Evolutionary conservation across 306 rosid genomes (phyloP).

Genomic region (Dalbergia oliveri): DNA sequence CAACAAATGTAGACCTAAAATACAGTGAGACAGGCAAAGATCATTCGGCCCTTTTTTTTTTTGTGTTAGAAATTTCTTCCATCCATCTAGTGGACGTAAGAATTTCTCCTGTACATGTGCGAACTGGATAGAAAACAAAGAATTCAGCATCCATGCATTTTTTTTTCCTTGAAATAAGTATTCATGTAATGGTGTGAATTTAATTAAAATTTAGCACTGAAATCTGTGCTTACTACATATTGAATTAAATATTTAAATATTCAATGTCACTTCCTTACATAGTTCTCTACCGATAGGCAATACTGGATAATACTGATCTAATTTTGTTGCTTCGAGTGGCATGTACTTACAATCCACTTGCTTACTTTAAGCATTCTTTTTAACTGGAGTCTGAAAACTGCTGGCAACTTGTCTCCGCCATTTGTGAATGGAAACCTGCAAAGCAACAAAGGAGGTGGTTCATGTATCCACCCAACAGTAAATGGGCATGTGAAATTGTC

Average conservation of each 20-base stretch:
- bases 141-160: neutral
- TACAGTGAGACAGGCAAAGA: neutral
- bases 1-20: neutral
- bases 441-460: conserved; percentile 28
- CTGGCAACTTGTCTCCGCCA: conserved; percentile 86
- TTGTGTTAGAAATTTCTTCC: neutral
- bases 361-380: conserved; percentile 43
- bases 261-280: neutral
- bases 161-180: conserved; percentile 7
- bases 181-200: conserved; percentile 9
- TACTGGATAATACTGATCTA: neutral
- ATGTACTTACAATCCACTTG: conserved; percentile 7
- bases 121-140: neutral
- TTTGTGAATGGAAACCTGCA: conserved; percentile 70
- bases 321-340: neutral
- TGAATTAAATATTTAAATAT: conserved; percentile 18
- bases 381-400: conserved; percentile 42
- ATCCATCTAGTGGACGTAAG: conserved; percentile 8
- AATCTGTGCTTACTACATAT: neutral
- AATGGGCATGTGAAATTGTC: neutral
- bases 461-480: conserved; percentile 15
- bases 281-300: conserved; percentile 17
- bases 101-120: conserved; percentile 11
- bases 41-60: neutral
- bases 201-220: conserved; percentile 11